Base-by-base conservation (phyloP, 2,329 filamentous ascomycete genomes). In the Onygenales sp. region DNA sequence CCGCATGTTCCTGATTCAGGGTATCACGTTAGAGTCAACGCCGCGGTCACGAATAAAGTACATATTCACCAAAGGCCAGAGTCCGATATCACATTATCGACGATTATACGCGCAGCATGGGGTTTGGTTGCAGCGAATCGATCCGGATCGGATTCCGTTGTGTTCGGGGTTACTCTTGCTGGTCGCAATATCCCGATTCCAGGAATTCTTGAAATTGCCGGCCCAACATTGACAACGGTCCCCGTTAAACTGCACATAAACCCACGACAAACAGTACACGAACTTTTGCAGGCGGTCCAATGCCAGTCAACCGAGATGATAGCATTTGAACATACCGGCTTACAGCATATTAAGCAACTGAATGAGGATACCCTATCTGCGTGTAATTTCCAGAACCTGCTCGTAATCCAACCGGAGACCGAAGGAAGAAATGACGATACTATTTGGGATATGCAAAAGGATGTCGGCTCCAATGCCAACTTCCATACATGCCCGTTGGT, bases 241-340 rank as follows among this genome's bases (percentile, higher is more conserved):
- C 74, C 74, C 8, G 61, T 72, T 9, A 62, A 72, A 27, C 50
- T 74, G 7, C 60, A 59, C 17, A 55, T 74, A 5, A 55, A 71
- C 53, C 57, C 63, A 5, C 14, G 57, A 43, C 59, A 66, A 41
- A 69, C 65, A 17, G 64, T 71, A 1, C 60, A 65, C 0, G 72
- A 78, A 39, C 82, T 77, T 54, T 66, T 85, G 5, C 71, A 76
- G 44, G 64, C 68, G 2, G 72, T 84, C 5, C 80, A 83, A 41
- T 66, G 76, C 27, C 73, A 76, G 52, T 76, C 55, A 76, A 78
- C 81, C 63, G 66, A 79, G 39, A 69, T 82, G 54, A 80, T 83
- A 75, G 81, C 81, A 58, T 80, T 77, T 27, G 77, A 77, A 45
- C 76, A 75, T 2, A 74, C 82, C 9, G 68, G 70, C 4, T 69